Base-by-base conservation (phyloP, 768 basidiomycete genomes). In the Pleurotus giganteus region DNA sequence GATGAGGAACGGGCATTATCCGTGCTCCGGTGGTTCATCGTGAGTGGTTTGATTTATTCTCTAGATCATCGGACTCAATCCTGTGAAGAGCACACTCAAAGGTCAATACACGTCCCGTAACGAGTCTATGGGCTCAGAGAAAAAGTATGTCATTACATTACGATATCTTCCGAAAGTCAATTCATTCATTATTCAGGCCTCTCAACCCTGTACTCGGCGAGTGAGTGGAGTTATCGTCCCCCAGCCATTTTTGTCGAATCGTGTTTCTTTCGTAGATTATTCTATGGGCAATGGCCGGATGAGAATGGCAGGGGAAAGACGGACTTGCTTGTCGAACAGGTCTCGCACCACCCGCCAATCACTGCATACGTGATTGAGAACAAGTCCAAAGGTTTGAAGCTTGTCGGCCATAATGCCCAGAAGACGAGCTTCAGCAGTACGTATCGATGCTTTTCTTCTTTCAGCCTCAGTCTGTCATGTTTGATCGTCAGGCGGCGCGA, bases 11-110 rank as follows among this genome's bases (percentile, higher is more conserved):
- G 94, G 47, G 79, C 85, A 2, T 74, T 91, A 49, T 82, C 85
- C 4, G 92, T 98, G n/a, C 78, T 98, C 42, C 83, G 81, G 63
- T 99, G 96, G 96, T 99, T 98, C 73, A 90, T 99, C 64, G 88
- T 91, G 61, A 62, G 86, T 74, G 32, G n/a, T 47, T 42, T 50
- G 28, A 44, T 11, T 31, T 37, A 4, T 17, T 24, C 51, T 13
- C 26, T 41, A 6, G 23, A 32, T 52, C 47, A 41, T 36, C n/a
- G 21, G 4, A 39, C 32, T 51, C 28, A 43, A 11, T 56, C 17
- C 5, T 24, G 39, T 29, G 5, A 54, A 89, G 88, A 87, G 87
- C 63, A 99, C 96, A 0, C 80, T 99, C 47, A 97, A 94, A 68
- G 95, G 93, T 12, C 94, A 97, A 65, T 94, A 94, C 68, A 98